Evolutionary conservation across 2,329 filamentous ascomycete genomes (phyloP), one percentile per base, ranked within the genome.

Genomic region (Spiromastix sp.): DNA sequence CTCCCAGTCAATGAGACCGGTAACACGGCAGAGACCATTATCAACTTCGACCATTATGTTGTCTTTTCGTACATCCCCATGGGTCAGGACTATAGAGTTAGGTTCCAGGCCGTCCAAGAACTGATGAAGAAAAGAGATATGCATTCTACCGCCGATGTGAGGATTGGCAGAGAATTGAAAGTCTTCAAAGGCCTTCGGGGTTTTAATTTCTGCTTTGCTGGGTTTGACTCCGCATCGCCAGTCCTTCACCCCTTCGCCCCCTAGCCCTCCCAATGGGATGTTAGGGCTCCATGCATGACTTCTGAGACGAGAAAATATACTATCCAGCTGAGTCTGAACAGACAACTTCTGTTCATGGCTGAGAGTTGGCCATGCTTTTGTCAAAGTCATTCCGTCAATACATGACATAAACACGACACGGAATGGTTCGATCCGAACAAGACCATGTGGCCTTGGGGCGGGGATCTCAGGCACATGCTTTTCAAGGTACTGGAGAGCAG

Each of bases 1-100:
- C 22, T 55, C 52, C 52, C 51, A 56, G 31, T 56, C 51, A 35
- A 57, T 48, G 25, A 54, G 48, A 6, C 51, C 48, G 28, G 43
- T 48, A 8, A 55, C 40, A 6, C 9, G 5, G 30, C 35, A 20
- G 13, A 6, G 30, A 20, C 41, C 33, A 4, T 25, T 30, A 34
- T 44, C 43, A 12, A 36, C 35, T 33, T 46, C 41, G 13, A 54
- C 48, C 36, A 53, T 53, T n/a, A 50, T 50, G 39, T 51, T 53
- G 15, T 21, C 33, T 24, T 36, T 41, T 11, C 43, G 43, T 3
- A 53, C 17, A 45, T 54, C 51, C 17, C 48, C 47, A 38, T 55
- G 50, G 4, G 45, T 51, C 32, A 54, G 54, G 4, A 56, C 51
- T 2, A 17, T 13, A 12, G 34, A 24, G 6, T 16, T 29, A 13